Evolutionary conservation across 2,329 filamentous ascomycete species (phyloP).

Genomic region (Aspergillus ustus): DNA sequence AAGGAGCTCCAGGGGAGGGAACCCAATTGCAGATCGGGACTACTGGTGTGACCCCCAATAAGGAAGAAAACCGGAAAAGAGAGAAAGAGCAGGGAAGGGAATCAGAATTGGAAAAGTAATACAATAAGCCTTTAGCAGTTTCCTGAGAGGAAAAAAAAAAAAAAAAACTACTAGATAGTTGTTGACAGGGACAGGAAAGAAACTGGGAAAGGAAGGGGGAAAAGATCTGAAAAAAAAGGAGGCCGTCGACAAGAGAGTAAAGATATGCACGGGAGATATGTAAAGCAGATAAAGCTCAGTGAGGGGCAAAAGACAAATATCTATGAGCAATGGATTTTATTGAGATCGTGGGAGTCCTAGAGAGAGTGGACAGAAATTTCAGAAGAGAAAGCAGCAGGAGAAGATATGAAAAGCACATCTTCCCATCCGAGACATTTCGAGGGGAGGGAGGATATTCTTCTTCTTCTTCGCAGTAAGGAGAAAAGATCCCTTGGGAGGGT

Average conservation of each 20-base stretch:
- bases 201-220: neutral
- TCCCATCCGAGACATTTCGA: neutral
- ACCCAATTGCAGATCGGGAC: conserved; percentile 11
- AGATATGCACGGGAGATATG: conserved; percentile 12
- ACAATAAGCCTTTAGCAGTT: conserved; percentile 4
- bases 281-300: conserved; percentile 6
- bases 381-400: neutral
- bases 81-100: conserved; percentile 7
- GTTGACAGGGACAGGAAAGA: neutral
- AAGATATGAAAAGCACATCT: neutral
- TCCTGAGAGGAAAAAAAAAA: no score
- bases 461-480: conserved; percentile 4
- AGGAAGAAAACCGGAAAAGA: conserved; percentile 8
- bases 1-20: conserved; percentile 19
- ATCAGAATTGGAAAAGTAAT: conserved; percentile 6
- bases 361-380: neutral
- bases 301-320: neutral
- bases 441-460: conserved; percentile 7
- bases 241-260: conserved; percentile 1
- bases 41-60: neutral
- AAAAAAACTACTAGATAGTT: conserved; percentile 1
- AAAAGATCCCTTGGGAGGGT: conserved; percentile 5
- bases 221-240: conserved; percentile 11
- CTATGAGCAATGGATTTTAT: neutral
- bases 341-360: neutral